phyloP scores from a whole-genome alignment of 2,329 filamentous ascomycete genomes.

The Cladobotryum protrusum region DNA sequence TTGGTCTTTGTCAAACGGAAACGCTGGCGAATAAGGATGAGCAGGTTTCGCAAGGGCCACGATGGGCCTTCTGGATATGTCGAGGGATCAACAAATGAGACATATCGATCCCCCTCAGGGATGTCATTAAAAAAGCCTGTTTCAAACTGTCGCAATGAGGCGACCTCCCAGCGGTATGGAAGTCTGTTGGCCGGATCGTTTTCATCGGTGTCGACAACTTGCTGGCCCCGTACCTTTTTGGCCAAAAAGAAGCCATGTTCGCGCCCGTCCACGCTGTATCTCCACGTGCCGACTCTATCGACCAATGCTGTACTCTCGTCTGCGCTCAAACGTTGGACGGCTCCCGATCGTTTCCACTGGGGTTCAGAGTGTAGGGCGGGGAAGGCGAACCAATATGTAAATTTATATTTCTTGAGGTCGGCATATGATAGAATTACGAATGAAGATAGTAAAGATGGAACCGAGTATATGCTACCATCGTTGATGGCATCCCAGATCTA shows the following conservation, averaged over 20 bases:
- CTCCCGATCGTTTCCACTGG: constrained; percentile 62
- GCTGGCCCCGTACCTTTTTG: constrained; percentile 56
- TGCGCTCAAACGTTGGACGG: constrained; percentile 49
- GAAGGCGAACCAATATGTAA: constrained; percentile 98
- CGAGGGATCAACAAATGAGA: constrained; percentile 88
- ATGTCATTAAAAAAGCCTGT: constrained; percentile 76
- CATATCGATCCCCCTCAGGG: constrained; percentile 66
- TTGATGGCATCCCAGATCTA: constrained; percentile 97
- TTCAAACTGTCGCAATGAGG: constrained; percentile 71
- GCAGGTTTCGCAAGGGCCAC: constrained; percentile 86
- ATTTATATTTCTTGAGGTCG: constrained; percentile 94
- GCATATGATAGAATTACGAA: constrained; percentile 89
- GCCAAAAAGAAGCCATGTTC: constrained; percentile 96
- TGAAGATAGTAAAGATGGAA: constrained; percentile 82
- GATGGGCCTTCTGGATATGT: constrained; percentile 82
- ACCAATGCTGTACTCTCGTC: constrained; percentile 73
- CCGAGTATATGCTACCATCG: constrained; percentile 92
- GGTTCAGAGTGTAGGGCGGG: constrained; percentile 88
- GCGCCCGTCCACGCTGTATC: constrained; percentile 69
- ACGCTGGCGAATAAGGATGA: constrained; percentile 76
- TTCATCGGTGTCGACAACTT: constrained; percentile 38
- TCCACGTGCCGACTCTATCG: constrained; percentile 81
- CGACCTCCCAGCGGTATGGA: constrained; percentile 71
- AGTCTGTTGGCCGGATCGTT: constrained; percentile 43
- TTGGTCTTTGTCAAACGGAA: constrained; percentile 73